Evolutionary conservation across 2,329 filamentous ascomycete species (phyloP).

Genomic region (Malbranchea zuffiana): DNA sequence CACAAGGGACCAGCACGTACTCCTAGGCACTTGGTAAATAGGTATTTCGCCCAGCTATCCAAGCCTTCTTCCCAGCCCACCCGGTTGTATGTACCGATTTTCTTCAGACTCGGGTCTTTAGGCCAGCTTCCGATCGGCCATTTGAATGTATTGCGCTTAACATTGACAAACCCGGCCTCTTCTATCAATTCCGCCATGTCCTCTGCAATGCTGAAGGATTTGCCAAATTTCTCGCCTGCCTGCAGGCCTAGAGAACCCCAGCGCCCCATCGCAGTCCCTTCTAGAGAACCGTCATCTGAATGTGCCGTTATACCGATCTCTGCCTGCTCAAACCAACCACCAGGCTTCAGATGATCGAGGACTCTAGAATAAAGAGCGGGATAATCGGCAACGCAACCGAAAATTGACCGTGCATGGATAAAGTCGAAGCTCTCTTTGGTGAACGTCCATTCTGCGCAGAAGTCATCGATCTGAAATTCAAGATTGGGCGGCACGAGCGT

Average conservation of each 20-base stretch:
- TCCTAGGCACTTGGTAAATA: conserved; percentile 10
- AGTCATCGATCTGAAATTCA: conserved; percentile 19
- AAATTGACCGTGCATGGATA: conserved; percentile 19
- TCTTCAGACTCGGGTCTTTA: conserved; percentile 40
- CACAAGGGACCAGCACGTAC: conserved; percentile 1
- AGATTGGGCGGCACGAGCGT: conserved; percentile 19
- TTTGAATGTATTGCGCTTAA: conserved; percentile 24
- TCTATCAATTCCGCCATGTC: conserved; percentile 31
- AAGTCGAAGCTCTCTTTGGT: conserved; percentile 17
- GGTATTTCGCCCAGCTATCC: conserved; percentile 10
- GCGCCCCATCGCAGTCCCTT: conserved; percentile 21
- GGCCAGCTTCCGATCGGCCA: conserved; percentile 38
- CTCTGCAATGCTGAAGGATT: conserved; percentile 29
- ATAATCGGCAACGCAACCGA: conserved; percentile 18
- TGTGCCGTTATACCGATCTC: conserved; percentile 36
- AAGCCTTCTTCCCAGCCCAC: conserved; percentile 9
- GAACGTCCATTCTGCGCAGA: conserved; percentile 19
- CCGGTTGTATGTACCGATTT: conserved; percentile 29
- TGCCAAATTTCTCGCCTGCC: conserved; percentile 30
- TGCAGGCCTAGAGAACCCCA: conserved; percentile 17
- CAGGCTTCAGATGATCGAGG: conserved; percentile 30
- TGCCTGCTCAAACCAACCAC: conserved; percentile 41
- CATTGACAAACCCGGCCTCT: conserved; percentile 35
- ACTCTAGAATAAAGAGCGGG: conserved; percentile 24
- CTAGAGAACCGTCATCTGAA: conserved; percentile 31